These are phyloP conservation scores for Barbatosphaeria neglecta DNA, from an alignment of 495 filamentous ascomycete genomes.

Conservation along the genomic window DNA sequence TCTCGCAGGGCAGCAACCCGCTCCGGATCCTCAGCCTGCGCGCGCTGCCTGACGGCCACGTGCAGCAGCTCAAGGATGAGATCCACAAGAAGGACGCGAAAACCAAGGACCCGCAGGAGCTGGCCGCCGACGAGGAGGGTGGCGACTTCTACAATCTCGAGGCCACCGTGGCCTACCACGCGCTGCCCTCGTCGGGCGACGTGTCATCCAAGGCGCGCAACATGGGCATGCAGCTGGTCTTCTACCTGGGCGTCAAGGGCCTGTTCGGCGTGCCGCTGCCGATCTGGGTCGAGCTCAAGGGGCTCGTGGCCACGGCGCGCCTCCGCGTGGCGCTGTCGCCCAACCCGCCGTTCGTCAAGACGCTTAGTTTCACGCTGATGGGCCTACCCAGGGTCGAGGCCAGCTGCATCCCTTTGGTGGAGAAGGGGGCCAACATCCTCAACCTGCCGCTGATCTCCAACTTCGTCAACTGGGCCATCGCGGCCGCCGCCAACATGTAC, in stretches of 20 bases:
- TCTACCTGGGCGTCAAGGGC: constrained; percentile 79
- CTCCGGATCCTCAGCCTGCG: constrained; percentile 81
- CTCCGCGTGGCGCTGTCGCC: constrained; percentile 76
- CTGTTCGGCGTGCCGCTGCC: constrained; percentile 82
- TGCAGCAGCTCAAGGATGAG: constrained; percentile 63
- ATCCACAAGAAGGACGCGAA: constrained; percentile 69
- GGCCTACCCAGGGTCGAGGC: constrained; percentile 81
- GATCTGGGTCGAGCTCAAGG: constrained; percentile 77
- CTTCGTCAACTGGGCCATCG: constrained; percentile 95
- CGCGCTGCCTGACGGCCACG: constrained; percentile 71
- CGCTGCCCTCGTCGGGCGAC: constrained; percentile 54
- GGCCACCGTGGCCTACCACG: constrained; percentile 86
- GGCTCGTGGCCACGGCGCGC: constrained; percentile 76
- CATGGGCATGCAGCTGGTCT: constrained; percentile 90
- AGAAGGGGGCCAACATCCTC: constrained; percentile 79
- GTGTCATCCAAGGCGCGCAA: constrained; percentile 74
- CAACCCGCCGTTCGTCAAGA: constrained; percentile 81
- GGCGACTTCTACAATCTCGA: constrained; percentile 93
- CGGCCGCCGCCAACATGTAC: constrained; percentile 74
- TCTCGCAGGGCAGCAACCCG: constrained; percentile 85
- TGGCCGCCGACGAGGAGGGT: constrained; percentile 80
- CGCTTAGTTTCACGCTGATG: constrained; percentile 86
- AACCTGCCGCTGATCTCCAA: constrained; percentile 90
- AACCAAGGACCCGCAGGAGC: constrained; percentile 74
- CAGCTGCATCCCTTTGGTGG: constrained; percentile 83